Evolutionary conservation across 129 eudicot species (phyloP).

Genomic region (Pittosporum tobira): DNA sequence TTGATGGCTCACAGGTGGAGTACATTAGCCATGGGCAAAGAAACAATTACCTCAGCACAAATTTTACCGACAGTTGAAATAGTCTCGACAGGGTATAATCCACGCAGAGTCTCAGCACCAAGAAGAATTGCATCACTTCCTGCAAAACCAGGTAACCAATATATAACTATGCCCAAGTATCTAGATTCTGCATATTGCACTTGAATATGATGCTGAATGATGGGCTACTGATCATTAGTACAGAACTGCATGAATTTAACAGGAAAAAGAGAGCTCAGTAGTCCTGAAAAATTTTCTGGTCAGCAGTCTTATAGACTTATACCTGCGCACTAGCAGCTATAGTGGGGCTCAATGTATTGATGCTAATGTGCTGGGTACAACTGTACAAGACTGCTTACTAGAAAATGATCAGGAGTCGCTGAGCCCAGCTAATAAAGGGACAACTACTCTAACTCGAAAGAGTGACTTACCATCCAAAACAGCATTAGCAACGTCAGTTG

Average conservation of each 20-base stretch:
- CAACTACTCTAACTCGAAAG: background rate
- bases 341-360: too few species aligned
- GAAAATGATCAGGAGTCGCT: too few species aligned
- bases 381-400: background rate
- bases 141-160: slow-evolving; percentile 15
- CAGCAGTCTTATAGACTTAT: too few species aligned
- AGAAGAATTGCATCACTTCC: slow-evolving; percentile 82
- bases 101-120: slow-evolving; percentile 77
- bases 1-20: background rate
- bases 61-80: slow-evolving; percentile 55
- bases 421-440: background rate
- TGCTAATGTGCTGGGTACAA: too few species aligned
- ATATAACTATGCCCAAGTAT: background rate
- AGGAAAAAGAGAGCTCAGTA: too few species aligned
- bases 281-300: too few species aligned
- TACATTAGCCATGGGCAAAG: background rate
- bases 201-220: background rate
- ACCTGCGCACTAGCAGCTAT: too few species aligned
- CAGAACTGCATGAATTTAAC: background rate
- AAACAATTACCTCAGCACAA: slow-evolving; percentile 50
- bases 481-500: slow-evolving; percentile 84
- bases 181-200: background rate
- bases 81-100: slow-evolving; percentile 58
- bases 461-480: slow-evolving; percentile 48
- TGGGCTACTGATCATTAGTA: background rate